A percentile compares a stretch with the other conserved stretches of the same genome.
phyloP scores from a whole-genome alignment of 2,329 filamentous ascomycete species.

The Fonsecaea multimorphosa region DNA sequence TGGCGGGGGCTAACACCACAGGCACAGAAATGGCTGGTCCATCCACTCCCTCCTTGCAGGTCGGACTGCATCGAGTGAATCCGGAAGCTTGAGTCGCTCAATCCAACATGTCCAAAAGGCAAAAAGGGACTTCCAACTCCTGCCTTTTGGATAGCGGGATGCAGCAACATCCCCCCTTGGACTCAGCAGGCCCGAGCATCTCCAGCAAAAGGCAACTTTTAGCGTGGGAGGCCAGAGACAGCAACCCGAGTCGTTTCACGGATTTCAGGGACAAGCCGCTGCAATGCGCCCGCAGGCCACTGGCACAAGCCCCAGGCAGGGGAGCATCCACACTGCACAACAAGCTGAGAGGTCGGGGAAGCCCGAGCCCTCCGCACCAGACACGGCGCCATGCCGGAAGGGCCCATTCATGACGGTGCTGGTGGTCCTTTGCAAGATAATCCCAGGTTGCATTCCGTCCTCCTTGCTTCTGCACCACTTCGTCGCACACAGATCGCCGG shows the following conservation, averaged over 20 bases:
- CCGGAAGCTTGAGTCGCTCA: not conserved
- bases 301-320: too few relatives aligned
- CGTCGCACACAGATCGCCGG: not conserved
- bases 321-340: not conserved
- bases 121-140: not conserved
- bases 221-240: not conserved
- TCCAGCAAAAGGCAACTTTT: not conserved
- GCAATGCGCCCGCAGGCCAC: not conserved
- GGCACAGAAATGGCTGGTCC: not conserved
- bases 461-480: not conserved
- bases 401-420: not conserved
- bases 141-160: not conserved
- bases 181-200: not conserved
- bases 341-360: conserved; percentile 18
- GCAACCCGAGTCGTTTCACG: not conserved
- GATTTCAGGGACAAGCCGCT: not conserved
- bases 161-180: not conserved
- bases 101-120: not conserved
- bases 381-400: not conserved
- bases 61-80: not conserved
- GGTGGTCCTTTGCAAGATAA: not conserved
- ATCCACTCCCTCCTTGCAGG: not conserved
- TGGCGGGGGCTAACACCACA: not conserved
- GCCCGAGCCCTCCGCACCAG: not conserved
- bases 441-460: not conserved